Base-by-base conservation (phyloP, 768 basidiomycete species). In the Calocera cornea region DNA sequence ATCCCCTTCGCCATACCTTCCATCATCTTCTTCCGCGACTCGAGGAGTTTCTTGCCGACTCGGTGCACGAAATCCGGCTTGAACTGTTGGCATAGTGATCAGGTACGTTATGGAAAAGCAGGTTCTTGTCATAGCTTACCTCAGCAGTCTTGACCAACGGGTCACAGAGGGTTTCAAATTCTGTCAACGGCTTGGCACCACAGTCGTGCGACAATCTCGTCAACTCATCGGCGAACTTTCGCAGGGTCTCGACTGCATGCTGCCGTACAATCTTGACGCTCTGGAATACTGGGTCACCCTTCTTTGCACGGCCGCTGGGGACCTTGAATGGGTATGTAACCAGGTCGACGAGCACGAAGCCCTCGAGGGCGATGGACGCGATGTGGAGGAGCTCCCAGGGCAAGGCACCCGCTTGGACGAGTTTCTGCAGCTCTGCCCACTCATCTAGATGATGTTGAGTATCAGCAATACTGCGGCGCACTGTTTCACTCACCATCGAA, bases 241-340 rank as follows among this genome's bases (percentile, higher is more conserved):
- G 24, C 54, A 60, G 10, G 27, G 16, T 19, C 12, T 67, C 66
- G 16, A 60, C 34, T 22, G 66, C 60, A 67, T 67, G 66, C 24
- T 67, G 34, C 17, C 66, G 34, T 24, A 67, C 31, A 34, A 27
- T 24, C 24, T 38, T 34, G 66, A 63, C 66, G 64, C 22, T 68
- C 36, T 65, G 27, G 79, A 86, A 71, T 73, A 91, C 89, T 69
- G 80, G 79, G 49, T 87, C 86, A 50, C 89, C 82, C 74, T 87
- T 91, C 75, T 92, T 83, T 89, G 90, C 44, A 87, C 69, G 82
- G 19, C 88, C 80, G 0, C 87, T 83, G 1, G 84, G 75, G 8
- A 84, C 76, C 74, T 89, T 90, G 80, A 92, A 92, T 14, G 90
- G 84, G 65, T 83, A 72, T 0, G 86, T 87, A 73, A 87, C 87